phyloP scores from a whole-genome alignment of 805 yeast species.

The Barnettozyma salicaria region DNA sequence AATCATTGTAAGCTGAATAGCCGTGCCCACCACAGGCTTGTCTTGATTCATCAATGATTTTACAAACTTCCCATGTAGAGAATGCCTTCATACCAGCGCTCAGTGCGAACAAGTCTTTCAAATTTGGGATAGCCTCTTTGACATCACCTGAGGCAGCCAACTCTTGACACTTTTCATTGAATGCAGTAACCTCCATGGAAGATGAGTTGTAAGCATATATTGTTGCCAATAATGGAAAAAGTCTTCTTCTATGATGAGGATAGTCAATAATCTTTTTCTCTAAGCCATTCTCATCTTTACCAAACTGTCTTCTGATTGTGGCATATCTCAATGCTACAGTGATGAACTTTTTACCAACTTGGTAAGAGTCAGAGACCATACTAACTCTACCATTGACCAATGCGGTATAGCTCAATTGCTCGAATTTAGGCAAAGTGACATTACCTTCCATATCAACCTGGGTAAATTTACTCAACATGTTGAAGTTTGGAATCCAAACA shows the following conservation, averaged over 20 bases:
- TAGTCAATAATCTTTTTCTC: conserved; percentile 24
- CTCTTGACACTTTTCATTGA: conserved; percentile 38
- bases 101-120: conserved; percentile 73
- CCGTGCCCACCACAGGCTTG: conserved; percentile 98
- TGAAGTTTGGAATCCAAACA: conserved; percentile 78
- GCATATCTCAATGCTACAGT: conserved; percentile 87
- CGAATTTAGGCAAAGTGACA: conserved; percentile 69
- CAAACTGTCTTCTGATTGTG: conserved; percentile 83
- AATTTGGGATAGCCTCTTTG: conserved; percentile 45
- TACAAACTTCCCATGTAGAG: conserved; percentile 78
- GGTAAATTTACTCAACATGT: conserved; percentile 75
- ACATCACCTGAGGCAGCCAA: conserved; percentile 33
- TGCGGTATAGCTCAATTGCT: conserved; percentile 85
- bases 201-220: conserved; percentile 67
- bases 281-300: conserved; percentile 38
- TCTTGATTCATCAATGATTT: conserved; percentile 77
- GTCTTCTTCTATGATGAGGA: conserved; percentile 76
- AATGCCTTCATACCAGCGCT: conserved; percentile 90
- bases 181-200: conserved; percentile 42
- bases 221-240: conserved; percentile 74
- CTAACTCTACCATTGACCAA: conserved; percentile 81
- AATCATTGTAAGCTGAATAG: conserved; percentile 81
- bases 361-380: conserved; percentile 81
- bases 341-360: conserved; percentile 69
- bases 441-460: conserved; percentile 61